Conservation (phyloP, 2,329 filamentous ascomycete species). For the Ceratocystis cubensis region DNA sequence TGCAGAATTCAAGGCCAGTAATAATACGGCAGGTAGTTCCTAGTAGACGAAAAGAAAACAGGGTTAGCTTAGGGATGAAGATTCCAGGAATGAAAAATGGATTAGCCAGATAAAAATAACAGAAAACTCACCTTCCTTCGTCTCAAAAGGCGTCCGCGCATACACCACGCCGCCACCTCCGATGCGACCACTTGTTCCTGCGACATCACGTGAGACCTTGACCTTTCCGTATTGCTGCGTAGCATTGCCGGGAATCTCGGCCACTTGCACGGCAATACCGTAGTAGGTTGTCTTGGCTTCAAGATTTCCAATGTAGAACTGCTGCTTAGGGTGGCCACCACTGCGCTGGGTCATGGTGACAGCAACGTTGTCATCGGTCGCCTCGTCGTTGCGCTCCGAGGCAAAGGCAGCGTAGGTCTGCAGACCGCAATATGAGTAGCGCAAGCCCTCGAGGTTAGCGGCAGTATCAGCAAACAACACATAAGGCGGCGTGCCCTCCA, state of each 20-base stretch:
- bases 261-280: constrained; percentile 57
- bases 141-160: constrained; percentile 57
- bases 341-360: constrained; percentile 59
- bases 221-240: constrained; percentile 26
- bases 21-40: constrained; percentile 76
- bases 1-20: constrained; percentile 78
- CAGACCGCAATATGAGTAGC: constrained; percentile 73
- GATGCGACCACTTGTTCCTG: constrained; percentile 29
- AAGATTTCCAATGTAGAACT: constrained; percentile 72
- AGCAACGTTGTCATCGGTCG: constrained; percentile 34
- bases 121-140: constrained; percentile 53
- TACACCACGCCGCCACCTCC: constrained; percentile 70
- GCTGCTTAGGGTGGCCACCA: constrained; percentile 60
- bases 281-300: constrained; percentile 59
- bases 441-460: constrained; percentile 52
- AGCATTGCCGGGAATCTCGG: constrained; percentile 35
- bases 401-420: constrained; percentile 51
- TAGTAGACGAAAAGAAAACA: constrained; percentile 24
- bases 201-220: background rate
- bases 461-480: constrained; percentile 63
- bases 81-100: background rate
- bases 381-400: constrained; percentile 38
- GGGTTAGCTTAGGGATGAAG: background rate
- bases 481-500: constrained; percentile 48
- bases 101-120: background rate